Evolutionary conservation across 2,329 filamentous ascomycete genomes (phyloP), one percentile per base, ranked within the genome.

Genomic region (Keithomyces neogunnii): DNA sequence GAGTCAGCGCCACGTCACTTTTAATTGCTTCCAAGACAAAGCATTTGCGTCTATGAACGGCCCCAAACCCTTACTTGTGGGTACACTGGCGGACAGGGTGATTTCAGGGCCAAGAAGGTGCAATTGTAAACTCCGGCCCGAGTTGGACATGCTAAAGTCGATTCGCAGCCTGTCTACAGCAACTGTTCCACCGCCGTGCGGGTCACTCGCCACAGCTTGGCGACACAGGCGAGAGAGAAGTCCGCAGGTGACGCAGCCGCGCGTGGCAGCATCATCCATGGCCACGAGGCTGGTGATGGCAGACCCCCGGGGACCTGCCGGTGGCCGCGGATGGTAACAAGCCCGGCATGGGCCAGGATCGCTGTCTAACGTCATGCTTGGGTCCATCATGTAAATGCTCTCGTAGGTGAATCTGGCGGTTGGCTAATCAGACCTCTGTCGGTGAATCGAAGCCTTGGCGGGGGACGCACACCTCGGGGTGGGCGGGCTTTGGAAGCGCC

Each of bases 241-340:
- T 33, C 31, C n/a, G 45, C 49, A 51, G 33, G 44, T 51, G 49
- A 47, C 45, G 30, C 19, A 42, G 33, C 30, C 36, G 10, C 13
- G 28, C 32, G n/a, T n/a, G 26, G 32, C 42, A 32, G 33, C 32
- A 26, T 46, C 43, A 45, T 35, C 28, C 29, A 26, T 39, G 28
- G 43, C 40, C 29, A 43, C 32, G 43, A 50, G 49, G 43, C 43
- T 40, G 42, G 28, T 35, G 32, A 40, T 40, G 35, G 13, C 39
- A 26, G 39, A 35, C 13, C 32, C n/a, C 49, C 49, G 43, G 32
- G 30, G 11, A 30, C 31, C 35, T 26, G 3, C 31, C 42, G 48
- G 40, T 8, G n/a, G n/a, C n/a, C 47, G 36, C n/a, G 48, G 40
- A 40, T 48, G 36, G 19, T 43, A 30, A n/a, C 47, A 48, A 19